phyloP scores from a whole-genome alignment of 768 basidiomycete genomes.

The Hericium rajendrae region DNA sequence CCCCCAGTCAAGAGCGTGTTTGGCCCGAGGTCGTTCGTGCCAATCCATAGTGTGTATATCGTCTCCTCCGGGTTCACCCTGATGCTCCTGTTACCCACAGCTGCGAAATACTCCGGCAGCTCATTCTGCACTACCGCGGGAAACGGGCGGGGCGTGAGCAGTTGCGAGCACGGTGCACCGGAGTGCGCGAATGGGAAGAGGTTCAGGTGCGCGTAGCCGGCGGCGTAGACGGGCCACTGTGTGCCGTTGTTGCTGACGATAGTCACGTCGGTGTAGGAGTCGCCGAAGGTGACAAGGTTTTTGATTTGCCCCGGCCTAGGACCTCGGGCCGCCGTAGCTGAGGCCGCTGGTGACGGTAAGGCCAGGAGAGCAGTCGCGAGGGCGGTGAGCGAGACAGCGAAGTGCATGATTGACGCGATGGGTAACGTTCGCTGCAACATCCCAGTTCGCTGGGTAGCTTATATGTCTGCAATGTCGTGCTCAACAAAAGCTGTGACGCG shows the following conservation, averaged over 20 bases:
- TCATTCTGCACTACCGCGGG: slow-evolving; percentile 51
- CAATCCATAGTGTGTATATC: slow-evolving; percentile 59
- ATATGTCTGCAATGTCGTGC: not conserved
- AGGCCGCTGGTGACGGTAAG: not conserved
- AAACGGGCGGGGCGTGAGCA: slow-evolving; percentile 46
- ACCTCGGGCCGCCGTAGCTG: not conserved
- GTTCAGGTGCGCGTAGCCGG: slow-evolving; percentile 41
- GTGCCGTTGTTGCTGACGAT: slow-evolving; percentile 31
- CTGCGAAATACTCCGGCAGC: slow-evolving; percentile 42
- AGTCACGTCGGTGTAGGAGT: slow-evolving; percentile 52
- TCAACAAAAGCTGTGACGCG: no score
- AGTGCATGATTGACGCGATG: not conserved
- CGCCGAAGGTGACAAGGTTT: slow-evolving; percentile 54
- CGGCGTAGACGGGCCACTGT: slow-evolving; percentile 54
- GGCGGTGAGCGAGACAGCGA: not conserved
- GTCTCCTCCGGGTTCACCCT: slow-evolving; percentile 34
- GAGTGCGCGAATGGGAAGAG: slow-evolving; percentile 50
- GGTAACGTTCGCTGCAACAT: not conserved
- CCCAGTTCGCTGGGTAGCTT: not conserved
- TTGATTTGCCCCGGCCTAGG: not conserved
- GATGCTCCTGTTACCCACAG: slow-evolving; percentile 32
- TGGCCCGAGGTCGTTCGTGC: slow-evolving; percentile 45
- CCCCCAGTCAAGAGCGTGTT: slow-evolving; percentile 45
- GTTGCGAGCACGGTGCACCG: slow-evolving; percentile 60
- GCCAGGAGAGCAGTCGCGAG: not conserved